A percentile compares a stretch with the other conserved stretches of the same genome.
These are phyloP conservation scores for Alternaria atra DNA, from an alignment of 2,329 filamentous ascomycete species.

Conservation along the genomic window DNA sequence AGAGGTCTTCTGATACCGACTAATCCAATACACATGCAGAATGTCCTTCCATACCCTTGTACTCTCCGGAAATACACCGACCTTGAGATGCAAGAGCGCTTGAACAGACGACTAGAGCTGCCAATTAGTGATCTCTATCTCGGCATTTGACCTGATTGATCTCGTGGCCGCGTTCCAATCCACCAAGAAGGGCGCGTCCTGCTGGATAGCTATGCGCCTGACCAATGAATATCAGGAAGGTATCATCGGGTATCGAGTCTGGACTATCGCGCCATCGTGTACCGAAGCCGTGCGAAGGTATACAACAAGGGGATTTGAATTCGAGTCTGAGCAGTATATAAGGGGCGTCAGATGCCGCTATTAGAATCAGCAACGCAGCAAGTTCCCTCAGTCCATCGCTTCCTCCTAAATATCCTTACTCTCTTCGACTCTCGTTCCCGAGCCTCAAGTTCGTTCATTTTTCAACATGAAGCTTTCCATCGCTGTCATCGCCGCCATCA, in stretches of 20 bases:
- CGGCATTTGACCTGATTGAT: neutral
- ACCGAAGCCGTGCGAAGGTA: neutral
- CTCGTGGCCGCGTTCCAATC: neutral
- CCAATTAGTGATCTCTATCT: neutral
- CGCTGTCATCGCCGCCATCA: slow-evolving; percentile 20
- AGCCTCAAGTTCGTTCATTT: neutral
- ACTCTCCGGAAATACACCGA: neutral
- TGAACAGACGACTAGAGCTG: neutral
- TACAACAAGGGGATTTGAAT: neutral
- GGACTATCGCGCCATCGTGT: neutral
- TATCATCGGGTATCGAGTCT: neutral
- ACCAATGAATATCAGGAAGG: slow-evolving; percentile 8
- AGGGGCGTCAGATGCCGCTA: neutral
- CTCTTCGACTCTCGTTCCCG: neutral
- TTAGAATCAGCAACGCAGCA: slow-evolving; percentile 1
- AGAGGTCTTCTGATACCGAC: neutral
- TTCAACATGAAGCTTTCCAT: slow-evolving; percentile 26
- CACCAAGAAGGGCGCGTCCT: neutral
- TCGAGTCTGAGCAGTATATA: neutral
- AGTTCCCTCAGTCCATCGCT: neutral
- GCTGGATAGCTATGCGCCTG: neutral
- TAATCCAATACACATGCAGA: neutral
- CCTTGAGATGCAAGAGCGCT: neutral
- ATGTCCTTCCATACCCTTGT: neutral
- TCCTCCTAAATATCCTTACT: neutral